phyloP scores from a whole-genome alignment of 768 basidiomycete species.

The Leccinum boreale region DNA sequence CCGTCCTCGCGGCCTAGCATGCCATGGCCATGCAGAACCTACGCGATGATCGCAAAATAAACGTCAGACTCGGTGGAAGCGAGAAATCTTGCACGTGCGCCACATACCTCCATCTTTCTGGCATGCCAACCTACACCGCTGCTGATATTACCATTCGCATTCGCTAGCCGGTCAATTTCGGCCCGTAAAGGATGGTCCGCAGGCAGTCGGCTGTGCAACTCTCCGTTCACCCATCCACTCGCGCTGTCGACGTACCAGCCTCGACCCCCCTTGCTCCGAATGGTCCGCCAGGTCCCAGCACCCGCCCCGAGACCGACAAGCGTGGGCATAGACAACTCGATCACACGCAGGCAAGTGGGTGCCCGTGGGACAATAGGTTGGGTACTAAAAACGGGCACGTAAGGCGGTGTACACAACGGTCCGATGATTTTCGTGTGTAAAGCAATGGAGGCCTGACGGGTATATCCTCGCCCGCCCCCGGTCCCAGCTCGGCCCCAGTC shows the following conservation, averaged over 20 bases:
- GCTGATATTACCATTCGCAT: conserved; percentile 85
- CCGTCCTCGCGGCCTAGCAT: conserved; percentile 93
- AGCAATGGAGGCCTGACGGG: conserved; percentile 68
- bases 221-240: conserved; percentile 67
- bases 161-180: conserved; percentile 69
- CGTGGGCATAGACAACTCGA: conserved; percentile 76
- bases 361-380: conserved; percentile 32
- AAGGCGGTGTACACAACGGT: conserved; percentile 77
- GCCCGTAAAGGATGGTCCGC: conserved; percentile 62
- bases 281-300: conserved; percentile 81
- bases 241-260: conserved; percentile 95
- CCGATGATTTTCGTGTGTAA: conserved; percentile 77
- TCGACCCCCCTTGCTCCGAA: conserved; percentile 89
- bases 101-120: conserved; percentile 92
- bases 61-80: not conserved
- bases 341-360: conserved; percentile 76
- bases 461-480: conserved; percentile 35
- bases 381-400: conserved; percentile 52
- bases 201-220: conserved; percentile 56
- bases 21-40: conserved; percentile 86
- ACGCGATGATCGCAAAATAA: not conserved
- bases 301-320: conserved; percentile 73
- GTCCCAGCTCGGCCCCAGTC: conserved; percentile 46
- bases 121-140: conserved; percentile 95
- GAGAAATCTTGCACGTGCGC: not conserved